Evolutionary conservation across 768 basidiomycete genomes (phyloP), one percentile per base, ranked within the genome.

Genomic region (Leccinum incarnatum): DNA sequence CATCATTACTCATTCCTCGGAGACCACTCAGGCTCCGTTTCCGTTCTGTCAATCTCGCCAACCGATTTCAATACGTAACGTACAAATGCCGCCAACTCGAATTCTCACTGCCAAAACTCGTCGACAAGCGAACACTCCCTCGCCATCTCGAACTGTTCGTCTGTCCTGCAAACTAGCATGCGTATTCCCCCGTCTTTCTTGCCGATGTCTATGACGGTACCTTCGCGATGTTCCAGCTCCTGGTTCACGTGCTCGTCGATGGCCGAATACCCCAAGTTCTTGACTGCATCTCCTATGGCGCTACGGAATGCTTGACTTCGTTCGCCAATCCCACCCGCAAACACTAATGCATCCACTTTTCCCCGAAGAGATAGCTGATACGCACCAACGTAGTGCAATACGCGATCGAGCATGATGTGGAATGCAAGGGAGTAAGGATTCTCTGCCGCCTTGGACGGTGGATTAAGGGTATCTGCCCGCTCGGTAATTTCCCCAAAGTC

Each of bases 321-420:
- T 73, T 97, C 95, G 0, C 95, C 95, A 54, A 97, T 92, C 0
- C 93, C 93, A 3, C 94, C 93, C 0, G 90, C 81, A 69, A 95
- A 94, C 12, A 95, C 89, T 45, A 95, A 67, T 2, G 88, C 93
- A 69, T 94, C 89, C 11, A 94, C 82, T 25, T 77, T 59, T 15
- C 83, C 82, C 32, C 78, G 78, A 23, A 94, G 81, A 69, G 90
- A 88, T 64, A 92, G 75, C 64, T 87, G 83, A 70, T 93, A 94
- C 50, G 85, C 79, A 6, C 88, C 92, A 49, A 92, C 71, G 62
- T 78, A 93, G 65, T 86, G 80, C 56, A 91, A 65, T 50, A 95
- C 78, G 19, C 93, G 78, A 71, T 95, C 93, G 10, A 87, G 76
- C 65, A 95, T 84, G 34, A 95, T 71, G n/a, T 45, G 19, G 19